Evolutionary conservation across 1,139 yeast genomes (phyloP).

Genomic region (Saccharomycopsis crataegensis): DNA sequence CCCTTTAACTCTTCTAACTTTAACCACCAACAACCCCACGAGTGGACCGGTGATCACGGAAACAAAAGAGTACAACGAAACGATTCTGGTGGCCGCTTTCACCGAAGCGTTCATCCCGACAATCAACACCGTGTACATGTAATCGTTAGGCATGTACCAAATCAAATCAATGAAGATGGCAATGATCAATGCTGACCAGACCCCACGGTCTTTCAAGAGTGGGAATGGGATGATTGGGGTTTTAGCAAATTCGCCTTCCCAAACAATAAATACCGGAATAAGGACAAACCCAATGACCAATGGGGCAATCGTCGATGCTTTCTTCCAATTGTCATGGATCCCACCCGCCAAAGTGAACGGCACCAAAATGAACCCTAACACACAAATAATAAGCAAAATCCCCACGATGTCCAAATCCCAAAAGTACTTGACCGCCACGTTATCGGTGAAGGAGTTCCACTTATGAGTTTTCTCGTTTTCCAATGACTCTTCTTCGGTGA

Average conservation of each 20-base stretch:
- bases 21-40: slow-evolving; percentile 48
- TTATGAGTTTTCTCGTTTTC: background rate
- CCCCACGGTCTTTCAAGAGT: slow-evolving; percentile 57
- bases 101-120: slow-evolving; percentile 54
- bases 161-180: slow-evolving; percentile 37
- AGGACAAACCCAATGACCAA: slow-evolving; percentile 54
- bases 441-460: background rate
- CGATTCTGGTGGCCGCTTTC: slow-evolving; percentile 61
- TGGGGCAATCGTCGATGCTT: slow-evolving; percentile 55
- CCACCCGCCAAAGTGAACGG: slow-evolving; percentile 61
- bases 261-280: slow-evolving; percentile 44
- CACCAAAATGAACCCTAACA: slow-evolving; percentile 44
- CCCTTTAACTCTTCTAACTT: slow-evolving; percentile 46
- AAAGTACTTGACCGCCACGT: slow-evolving; percentile 16
- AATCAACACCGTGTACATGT: slow-evolving; percentile 54
- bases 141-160: slow-evolving; percentile 36
- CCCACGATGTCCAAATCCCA: slow-evolving; percentile 55
- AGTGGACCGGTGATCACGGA: slow-evolving; percentile 54
- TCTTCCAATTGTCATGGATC: slow-evolving; percentile 36
- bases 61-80: slow-evolving; percentile 58
- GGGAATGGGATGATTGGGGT: slow-evolving; percentile 54
- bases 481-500: slow-evolving; percentile 19
- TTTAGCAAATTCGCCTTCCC: slow-evolving; percentile 47
- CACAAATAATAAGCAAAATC: slow-evolving; percentile 39
- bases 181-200: slow-evolving; percentile 53